Base-by-base conservation (phyloP, 768 basidiomycete genomes). In the Lactifluus hygrophoroides region DNA sequence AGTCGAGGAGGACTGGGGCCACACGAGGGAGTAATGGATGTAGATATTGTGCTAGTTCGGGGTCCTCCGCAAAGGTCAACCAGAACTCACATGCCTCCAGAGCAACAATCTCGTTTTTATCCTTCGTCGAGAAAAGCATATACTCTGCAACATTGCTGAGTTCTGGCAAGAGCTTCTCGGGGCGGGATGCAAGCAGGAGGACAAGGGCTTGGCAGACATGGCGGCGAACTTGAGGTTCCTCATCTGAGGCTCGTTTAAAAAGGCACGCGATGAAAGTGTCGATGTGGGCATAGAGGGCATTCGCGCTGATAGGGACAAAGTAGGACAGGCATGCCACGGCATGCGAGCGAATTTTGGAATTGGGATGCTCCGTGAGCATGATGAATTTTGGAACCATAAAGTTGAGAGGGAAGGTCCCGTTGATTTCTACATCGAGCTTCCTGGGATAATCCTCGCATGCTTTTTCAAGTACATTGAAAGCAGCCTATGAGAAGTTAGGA, bases 71-170 rank as follows among this genome's bases (percentile, higher is more conserved):
- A 68, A 99, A 98, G 1, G 94, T 96, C 60, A 99, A 78, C 96
- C 96, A 99, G 72, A 99, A 99, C 77, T 99, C 96, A 79, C 94
- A 96, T 23, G 96, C 96, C 74, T 99, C 96, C 49, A 99, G 78
- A 2, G 95, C 94, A 53, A 93, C 95, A 61, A 86, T 88, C 73
- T 97, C 94, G 70, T 97, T 93, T 74, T 90, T 89, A 77, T 97
- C 94, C 73, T 94, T 94, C 14, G 93, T 97, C 27, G 93, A 95
- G 74, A 94, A 98, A 38, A 98, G 80, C 92, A 99, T 98, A 72
- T 96, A 99, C 70, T 96, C 93, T 27, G 95, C 94, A 42, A 99
- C 96, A 65, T 92, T 93, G 23, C 76, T 70, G 81, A 99, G 90
- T 70, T 97, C 93, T 0, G 95, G 96, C 78, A 98, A 86, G 64